Percentiles rank a stretch among this genome's conserved stretches.
These are phyloP conservation scores for Leptographium flavum DNA, from an alignment of 2,329 filamentous ascomycete genomes.

Conservation along the genomic window DNA sequence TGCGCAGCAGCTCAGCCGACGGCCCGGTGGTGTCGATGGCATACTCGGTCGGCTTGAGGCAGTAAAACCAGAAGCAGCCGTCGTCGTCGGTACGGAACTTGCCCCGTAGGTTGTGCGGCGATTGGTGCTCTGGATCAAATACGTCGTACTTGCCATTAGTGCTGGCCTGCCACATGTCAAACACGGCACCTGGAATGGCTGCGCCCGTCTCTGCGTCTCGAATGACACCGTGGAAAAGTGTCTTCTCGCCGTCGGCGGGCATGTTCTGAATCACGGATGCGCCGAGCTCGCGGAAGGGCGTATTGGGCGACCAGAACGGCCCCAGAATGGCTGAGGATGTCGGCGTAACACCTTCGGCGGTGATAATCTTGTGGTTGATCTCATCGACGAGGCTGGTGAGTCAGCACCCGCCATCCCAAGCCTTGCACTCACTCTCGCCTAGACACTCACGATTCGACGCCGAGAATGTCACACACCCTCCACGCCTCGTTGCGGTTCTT, in stretches of 20 bases:
- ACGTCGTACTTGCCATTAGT: conserved; percentile 57
- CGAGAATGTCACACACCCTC: conserved; percentile 58
- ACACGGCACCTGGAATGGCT: conserved; percentile 48
- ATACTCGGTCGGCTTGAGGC: conserved; percentile 36
- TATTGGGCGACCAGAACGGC: conserved; percentile 67
- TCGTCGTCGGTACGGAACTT: conserved; percentile 49
- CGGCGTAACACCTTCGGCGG: conserved; percentile 30
- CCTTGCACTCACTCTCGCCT: too few relatives aligned
- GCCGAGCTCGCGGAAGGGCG: conserved; percentile 56
- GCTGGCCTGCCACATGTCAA: conserved; percentile 67
- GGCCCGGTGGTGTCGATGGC: conserved; percentile 31
- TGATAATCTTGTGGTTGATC: conserved; percentile 55
- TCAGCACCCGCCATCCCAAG: neutral
- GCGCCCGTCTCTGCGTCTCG: conserved; percentile 43
- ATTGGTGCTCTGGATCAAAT: conserved; percentile 49
- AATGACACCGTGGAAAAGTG: conserved; percentile 49
- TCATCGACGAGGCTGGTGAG: conserved; percentile 54
- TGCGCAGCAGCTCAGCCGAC: conserved; percentile 32
- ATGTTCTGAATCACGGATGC: conserved; percentile 44
- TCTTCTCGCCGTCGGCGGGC: conserved; percentile 34
- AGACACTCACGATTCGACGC: conserved; percentile 47
- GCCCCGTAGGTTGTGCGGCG: conserved; percentile 51
- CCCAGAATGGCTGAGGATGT: conserved; percentile 72
- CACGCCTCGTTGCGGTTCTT: conserved; percentile 60
- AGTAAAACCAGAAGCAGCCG: conserved; percentile 47